Evolutionary conservation across 2,329 filamentous ascomycete genomes (phyloP), one percentile per base, ranked within the genome.

Genomic region (Calycina herbarum): DNA sequence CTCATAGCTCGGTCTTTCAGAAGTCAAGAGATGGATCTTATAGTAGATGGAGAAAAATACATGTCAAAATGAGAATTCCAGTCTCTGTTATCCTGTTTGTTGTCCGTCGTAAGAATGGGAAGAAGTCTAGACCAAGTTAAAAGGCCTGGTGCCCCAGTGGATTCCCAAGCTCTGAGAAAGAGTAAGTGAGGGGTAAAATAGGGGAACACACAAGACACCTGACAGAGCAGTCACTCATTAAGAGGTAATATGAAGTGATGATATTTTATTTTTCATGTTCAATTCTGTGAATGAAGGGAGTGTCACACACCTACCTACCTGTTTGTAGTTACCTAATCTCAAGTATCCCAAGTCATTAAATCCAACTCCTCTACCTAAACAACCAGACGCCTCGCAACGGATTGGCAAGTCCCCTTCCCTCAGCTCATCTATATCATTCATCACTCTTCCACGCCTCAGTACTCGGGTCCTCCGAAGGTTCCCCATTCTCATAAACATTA

Each of bases 331-430:
- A 51, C 7, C 7, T 51, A 24, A 8, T 11, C 45, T 27, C 11
- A 24, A 20, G 4, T 4, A 5, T n/a, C n/a, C 7, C 7, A 51
- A 35, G 94, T 6, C 81, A 94, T 75, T 91, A 4, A 45, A 90
- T 7, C 51, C 15, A 58, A 11, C 6, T n/a, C 31, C 29, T 20
- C 15, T 33, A 38, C 51, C 29, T 31, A 61, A 61, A n/a, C 17
- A 17, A 31, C 33, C 56, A 31, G 33, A 57, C 56, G 24, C 24
- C 27, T 35, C 7, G 27, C 5, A 31, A 45, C 42, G 20, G 5
- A 45, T 1, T 6, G 17, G 27, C 7, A 51, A 11, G 2, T 6
- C 57, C 31, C 6, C n/a, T n/a, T n/a, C n/a, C n/a, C n/a, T n/a
- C n/a, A n/a, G n/a, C 11, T n/a, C 3, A n/a, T 48, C 20, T 5